Conservation (phyloP, 805 yeast genomes). For the Kluyveromyces aestuarii region DNA sequence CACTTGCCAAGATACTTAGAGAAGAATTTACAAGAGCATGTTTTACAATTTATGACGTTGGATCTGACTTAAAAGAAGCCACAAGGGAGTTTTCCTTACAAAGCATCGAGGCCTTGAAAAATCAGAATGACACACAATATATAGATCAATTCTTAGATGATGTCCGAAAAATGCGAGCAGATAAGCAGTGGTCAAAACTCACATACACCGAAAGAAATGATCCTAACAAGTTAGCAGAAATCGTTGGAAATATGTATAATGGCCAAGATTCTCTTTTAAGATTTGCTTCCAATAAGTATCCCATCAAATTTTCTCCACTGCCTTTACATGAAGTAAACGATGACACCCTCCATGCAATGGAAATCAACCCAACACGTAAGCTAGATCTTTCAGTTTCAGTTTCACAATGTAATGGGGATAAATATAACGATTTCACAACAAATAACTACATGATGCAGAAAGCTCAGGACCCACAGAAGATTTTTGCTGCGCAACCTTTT, state of each 20-base stretch:
- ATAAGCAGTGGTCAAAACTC: conserved; percentile 18
- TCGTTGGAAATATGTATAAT: conserved; percentile 20
- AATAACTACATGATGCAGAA: conserved; percentile 4
- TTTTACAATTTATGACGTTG: conserved; percentile 16
- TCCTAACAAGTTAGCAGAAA: conserved; percentile 16
- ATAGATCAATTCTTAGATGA: conserved; percentile 18
- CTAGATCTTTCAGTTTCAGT: conserved; percentile 7
- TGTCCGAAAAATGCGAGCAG: conserved; percentile 16
- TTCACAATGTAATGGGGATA: conserved; percentile 2
- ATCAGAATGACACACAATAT: conserved; percentile 7
- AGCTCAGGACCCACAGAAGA: background rate
- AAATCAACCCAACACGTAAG: conserved; percentile 3
- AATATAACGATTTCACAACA: conserved; percentile 4
- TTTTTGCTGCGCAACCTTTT: background rate
- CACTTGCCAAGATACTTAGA: conserved; percentile 17
- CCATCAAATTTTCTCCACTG: conserved; percentile 1
- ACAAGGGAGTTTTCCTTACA: conserved; percentile 13
- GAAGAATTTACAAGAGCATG: conserved; percentile 17
- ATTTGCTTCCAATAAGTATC: conserved; percentile 8
- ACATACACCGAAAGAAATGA: conserved; percentile 14
- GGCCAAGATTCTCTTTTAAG: conserved; percentile 16
- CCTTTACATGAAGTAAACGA: conserved; percentile 4
- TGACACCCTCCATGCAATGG: background rate
- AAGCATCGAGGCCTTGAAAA: conserved; percentile 14
- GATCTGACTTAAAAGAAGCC: conserved; percentile 17